phyloP scores from a whole-genome alignment of 2,329 filamentous ascomycete species.

The Sporothrix variecibatus region DNA sequence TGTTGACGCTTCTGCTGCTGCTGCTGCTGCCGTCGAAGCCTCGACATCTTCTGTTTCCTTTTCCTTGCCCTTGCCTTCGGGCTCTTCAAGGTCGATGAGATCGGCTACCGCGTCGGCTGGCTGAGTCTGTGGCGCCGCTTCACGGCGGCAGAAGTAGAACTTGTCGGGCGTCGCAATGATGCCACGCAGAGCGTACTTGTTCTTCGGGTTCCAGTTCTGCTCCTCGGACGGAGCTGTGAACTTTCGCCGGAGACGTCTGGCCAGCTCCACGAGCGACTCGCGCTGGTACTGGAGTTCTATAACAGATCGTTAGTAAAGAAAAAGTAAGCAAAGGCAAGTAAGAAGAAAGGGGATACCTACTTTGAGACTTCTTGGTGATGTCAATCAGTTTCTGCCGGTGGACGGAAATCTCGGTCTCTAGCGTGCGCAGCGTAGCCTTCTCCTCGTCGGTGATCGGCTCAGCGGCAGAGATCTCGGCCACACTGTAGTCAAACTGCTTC shows the following conservation, averaged over 20 bases:
- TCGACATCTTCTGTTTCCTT: not conserved
- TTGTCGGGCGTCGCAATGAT: constrained; percentile 34
- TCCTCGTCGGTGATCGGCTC: constrained; percentile 31
- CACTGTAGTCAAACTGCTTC: constrained; percentile 32
- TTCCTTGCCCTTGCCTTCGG: constrained; percentile 22
- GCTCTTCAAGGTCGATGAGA: not conserved
- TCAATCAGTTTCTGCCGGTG: constrained; percentile 30
- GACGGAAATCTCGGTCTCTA: constrained; percentile 31
- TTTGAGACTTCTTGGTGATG: constrained; percentile 22
- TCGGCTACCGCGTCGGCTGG: not conserved
- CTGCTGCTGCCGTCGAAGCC: not conserved
- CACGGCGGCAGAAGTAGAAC: constrained; percentile 37
- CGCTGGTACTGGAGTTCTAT: constrained; percentile 23
- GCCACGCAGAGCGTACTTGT: constrained; percentile 38
- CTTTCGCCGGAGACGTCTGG: constrained; percentile 19
- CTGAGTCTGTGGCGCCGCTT: constrained; percentile 21
- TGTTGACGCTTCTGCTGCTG: constrained; percentile 45
- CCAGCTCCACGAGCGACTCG: constrained; percentile 22
- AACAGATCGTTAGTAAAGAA: no score
- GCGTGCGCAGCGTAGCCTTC: constrained; percentile 24
- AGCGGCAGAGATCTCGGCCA: constrained; percentile 29
- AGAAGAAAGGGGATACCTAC: no score
- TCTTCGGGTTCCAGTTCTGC: constrained; percentile 34
- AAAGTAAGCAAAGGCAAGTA: no score
- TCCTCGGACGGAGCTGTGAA: constrained; percentile 33